These are phyloP conservation scores for Wallacemonas sp. DNA, from an alignment of 208 protist species.

Conservation along the genomic window DNA sequence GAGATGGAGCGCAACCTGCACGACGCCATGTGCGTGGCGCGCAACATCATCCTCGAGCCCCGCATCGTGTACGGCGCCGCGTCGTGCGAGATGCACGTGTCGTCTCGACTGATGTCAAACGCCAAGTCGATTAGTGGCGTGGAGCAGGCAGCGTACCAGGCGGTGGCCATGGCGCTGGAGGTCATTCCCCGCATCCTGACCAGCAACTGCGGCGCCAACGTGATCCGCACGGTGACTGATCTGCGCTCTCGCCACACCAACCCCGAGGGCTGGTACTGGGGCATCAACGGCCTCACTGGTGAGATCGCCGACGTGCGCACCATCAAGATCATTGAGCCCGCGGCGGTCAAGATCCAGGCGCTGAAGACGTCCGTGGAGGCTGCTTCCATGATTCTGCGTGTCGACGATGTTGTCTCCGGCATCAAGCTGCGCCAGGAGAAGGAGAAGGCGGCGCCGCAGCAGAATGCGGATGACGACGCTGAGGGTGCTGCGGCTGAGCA, in stretches of 20 bases:
- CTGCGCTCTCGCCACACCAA: conserved; percentile 95
- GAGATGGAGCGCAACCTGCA: conserved; percentile 99
- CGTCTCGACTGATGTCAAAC: conserved; percentile 91
- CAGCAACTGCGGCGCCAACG: conserved; percentile 99
- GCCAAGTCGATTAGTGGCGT: conserved; percentile 96
- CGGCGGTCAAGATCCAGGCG: conserved; percentile 98
- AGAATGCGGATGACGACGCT: conserved; percentile 54
- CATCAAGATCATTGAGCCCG: conserved; percentile 98
- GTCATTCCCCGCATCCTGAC: conserved; percentile 98
- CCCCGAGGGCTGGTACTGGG: conserved; percentile 91
- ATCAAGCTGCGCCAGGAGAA: conserved; percentile 84
- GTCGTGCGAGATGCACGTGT: conserved; percentile 97
- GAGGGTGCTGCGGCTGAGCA: conserved; percentile 49
- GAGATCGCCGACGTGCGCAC: conserved; percentile 95
- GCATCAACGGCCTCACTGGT: conserved; percentile 97
- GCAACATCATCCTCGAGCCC: conserved; percentile 98
- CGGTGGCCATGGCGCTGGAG: conserved; percentile 95
- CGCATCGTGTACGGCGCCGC: conserved; percentile 98
- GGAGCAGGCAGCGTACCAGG: conserved; percentile 97
- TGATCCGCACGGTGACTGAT: conserved; percentile 98
- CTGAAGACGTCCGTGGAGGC: conserved; percentile 99
- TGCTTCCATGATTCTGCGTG: conserved; percentile 98
- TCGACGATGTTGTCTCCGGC: conserved; percentile 99
- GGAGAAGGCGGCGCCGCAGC: conserved; percentile 44
- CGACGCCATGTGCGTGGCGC: conserved; percentile 99